phyloP scores from a whole-genome alignment of 192 early-diverging fungal species.

The Podila minutissima region DNA sequence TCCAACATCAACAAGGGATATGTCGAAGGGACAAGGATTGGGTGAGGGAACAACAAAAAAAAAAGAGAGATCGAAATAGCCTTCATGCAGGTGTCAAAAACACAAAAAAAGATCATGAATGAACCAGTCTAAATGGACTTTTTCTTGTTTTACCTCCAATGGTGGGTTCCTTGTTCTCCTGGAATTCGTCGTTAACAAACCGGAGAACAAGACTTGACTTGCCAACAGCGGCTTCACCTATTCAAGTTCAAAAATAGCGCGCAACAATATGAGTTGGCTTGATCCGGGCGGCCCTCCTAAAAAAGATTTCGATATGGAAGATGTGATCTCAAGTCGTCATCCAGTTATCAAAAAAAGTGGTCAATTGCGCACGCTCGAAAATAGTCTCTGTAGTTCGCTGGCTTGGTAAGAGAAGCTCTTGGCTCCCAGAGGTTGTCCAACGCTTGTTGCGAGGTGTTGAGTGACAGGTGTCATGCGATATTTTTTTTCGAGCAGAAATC shows the following conservation, averaged over 20 bases:
- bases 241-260: conserved; percentile 6
- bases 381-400: too few relatives aligned
- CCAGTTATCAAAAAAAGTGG: too few relatives aligned
- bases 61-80: background rate
- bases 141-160: conserved; percentile 77
- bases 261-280: background rate
- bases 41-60: background rate
- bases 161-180: conserved; percentile 97
- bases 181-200: conserved; percentile 95
- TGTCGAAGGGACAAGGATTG: background rate
- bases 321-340: too few relatives aligned
- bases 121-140: background rate
- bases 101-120: background rate
- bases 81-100: conserved; percentile 1
- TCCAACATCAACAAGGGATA: background rate
- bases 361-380: too few relatives aligned
- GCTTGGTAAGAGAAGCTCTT: too few relatives aligned
- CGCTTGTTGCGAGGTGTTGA: background rate
- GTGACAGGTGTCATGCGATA: background rate
- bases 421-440: too few relatives aligned
- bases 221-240: conserved; percentile 95
- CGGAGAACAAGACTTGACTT: conserved; percentile 96
- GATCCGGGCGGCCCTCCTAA: too few relatives aligned
- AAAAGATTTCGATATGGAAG: too few relatives aligned
- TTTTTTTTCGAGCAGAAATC: too few relatives aligned